Evolutionary conservation across 2,329 filamentous ascomycete species (phyloP), one percentile per base, ranked within the genome.

Genomic region (Penicillium expansum): DNA sequence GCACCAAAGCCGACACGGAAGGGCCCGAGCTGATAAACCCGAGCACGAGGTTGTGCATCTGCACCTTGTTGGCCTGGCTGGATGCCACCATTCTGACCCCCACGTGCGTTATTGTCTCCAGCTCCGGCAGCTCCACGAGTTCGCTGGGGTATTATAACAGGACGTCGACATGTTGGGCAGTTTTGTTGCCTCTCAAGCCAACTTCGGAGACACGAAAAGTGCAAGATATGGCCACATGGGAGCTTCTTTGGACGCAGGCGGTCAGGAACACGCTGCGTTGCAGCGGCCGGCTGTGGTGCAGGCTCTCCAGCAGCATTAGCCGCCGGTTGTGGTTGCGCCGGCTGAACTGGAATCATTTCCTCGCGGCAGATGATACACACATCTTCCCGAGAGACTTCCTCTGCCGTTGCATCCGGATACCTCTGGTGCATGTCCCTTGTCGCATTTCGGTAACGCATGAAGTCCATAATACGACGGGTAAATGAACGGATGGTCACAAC

Each of bases 321-420:
- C 37, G 79, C 74, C 38, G 80, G 78, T 35, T 47, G 44, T 52
- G 81, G 81, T 38, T 79, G 80, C 37, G 79, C 78, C 53, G 81
- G 81, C 33, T 79, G 80, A 90, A 91, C 96, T 1, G 88, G 86
- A 33, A 85, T 85, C 94, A 99, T 99, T 62, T 95, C 91, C 72
- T 99, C 94, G 59, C 94, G 86, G 74, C 94, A 99, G 54, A 99
- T 96, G 66, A 99, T 99, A 74, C 94, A 99, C 3, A 94, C 95
- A 68, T 95, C 91, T 71, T 97, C 93, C 48, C 90, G 83, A 29
- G 82, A 80, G 24, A 99, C 84, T 63, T 99, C 93, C 63, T 95
- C 91, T 2, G 84, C 82, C 1, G 90, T 96, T 1, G 94, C 94
- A 71, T 99, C 94, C 5, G 90, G 89, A 71, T 97, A 97, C 67